These are phyloP conservation scores for Podaxis carcinomalis DNA, from an alignment of 768 basidiomycete genomes.

Conservation along the genomic window DNA sequence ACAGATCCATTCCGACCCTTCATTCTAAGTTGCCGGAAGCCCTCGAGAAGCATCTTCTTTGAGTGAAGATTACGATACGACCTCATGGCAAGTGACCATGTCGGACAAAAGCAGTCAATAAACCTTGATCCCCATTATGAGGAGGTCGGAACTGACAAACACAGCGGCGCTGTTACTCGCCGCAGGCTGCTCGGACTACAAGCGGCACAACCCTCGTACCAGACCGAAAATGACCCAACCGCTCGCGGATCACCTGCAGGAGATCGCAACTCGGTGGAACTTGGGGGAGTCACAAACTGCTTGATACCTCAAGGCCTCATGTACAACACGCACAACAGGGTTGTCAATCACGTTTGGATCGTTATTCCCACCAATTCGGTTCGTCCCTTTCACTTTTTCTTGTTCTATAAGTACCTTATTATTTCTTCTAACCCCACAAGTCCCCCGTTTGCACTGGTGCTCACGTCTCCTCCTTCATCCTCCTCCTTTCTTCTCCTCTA, in stretches of 20 bases:
- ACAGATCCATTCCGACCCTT: slow-evolving; percentile 5
- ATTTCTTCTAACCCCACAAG: slow-evolving; percentile 33
- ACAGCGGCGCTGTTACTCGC: neutral
- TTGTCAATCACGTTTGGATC: slow-evolving; percentile 36
- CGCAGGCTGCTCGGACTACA: neutral
- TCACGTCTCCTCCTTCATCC: slow-evolving; percentile 24
- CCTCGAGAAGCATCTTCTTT: slow-evolving; percentile 5
- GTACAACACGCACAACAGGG: slow-evolving; percentile 62
- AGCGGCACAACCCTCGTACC: slow-evolving; percentile 8
- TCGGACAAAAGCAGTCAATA: slow-evolving; percentile 4
- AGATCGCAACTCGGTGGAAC: slow-evolving; percentile 33
- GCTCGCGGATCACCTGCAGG: slow-evolving; percentile 35
- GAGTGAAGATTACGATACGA: slow-evolving; percentile 2
- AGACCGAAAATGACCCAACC: slow-evolving; percentile 9
- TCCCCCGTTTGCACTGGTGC: slow-evolving; percentile 43
- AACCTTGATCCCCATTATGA: neutral
- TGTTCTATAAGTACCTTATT: slow-evolving; percentile 12
- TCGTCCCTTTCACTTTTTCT: slow-evolving; percentile 13
- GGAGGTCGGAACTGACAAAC: neutral
- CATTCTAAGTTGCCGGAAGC: slow-evolving; percentile 9
- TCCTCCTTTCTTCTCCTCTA: slow-evolving; percentile 18
- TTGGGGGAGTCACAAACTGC: slow-evolving; percentile 16
- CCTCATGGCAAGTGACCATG: slow-evolving; percentile 8
- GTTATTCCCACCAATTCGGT: slow-evolving; percentile 18
- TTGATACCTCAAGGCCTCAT: slow-evolving; percentile 62